Evolutionary conservation across 148 eudicot species (phyloP).

Genomic region (Vaccinium corymbosum): DNA sequence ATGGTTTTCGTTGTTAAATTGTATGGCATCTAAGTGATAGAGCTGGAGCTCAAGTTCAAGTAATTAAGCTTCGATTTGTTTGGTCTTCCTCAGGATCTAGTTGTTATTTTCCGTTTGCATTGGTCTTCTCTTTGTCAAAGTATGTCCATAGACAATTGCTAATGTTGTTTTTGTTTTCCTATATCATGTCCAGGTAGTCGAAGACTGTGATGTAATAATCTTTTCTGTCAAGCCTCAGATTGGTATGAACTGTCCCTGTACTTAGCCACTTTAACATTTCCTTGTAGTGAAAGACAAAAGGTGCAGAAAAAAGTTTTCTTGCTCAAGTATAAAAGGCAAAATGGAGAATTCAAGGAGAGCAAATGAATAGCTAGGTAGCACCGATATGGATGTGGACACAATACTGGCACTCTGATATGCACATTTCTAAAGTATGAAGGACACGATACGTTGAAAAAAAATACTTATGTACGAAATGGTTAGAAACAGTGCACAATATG

Average conservation of each 20-base stretch:
- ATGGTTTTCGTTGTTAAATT: neutral
- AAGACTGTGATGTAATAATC: constrained; percentile 67
- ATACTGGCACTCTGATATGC: too few species aligned
- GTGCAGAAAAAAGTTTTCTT: neutral
- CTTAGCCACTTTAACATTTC: neutral
- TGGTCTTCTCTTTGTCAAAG: neutral
- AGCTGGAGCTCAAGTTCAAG: too few species aligned
- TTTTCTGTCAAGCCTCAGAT: constrained; percentile 88
- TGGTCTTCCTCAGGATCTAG: neutral
- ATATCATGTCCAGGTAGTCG: constrained; percentile 54
- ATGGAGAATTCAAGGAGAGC: neutral
- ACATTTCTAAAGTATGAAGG: neutral
- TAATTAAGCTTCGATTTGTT: neutral
- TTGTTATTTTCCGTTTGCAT: constrained; percentile 7
- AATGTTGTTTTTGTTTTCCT: constrained; percentile 1
- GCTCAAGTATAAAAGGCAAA: neutral
- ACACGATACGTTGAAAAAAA: neutral
- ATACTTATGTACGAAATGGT: too few species aligned
- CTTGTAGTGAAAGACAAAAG: neutral
- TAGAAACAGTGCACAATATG: too few species aligned
- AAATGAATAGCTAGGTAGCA: neutral
- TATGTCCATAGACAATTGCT: neutral
- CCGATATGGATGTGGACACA: too few species aligned
- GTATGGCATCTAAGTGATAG: neutral
- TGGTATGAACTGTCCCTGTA: constrained; percentile 36